Percentiles rank a stretch among this genome's conserved stretches.
Evolutionary conservation across 2,329 filamentous ascomycete genomes (phyloP).

Genomic region (Seiridium cupressi): DNA sequence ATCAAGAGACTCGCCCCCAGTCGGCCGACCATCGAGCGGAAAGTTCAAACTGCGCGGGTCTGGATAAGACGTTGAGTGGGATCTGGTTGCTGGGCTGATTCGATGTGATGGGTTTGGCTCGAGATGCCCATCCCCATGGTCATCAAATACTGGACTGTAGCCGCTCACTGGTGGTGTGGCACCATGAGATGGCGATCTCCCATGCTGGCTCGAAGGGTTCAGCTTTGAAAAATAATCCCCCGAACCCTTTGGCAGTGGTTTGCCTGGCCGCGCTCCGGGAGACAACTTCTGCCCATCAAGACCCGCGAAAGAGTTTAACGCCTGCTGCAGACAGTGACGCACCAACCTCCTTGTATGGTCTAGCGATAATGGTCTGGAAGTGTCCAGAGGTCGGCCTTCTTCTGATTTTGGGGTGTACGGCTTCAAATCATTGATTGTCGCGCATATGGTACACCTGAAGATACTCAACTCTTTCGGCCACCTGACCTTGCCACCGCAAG

Average conservation of each 20-base stretch:
- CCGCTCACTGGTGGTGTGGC: conserved; percentile 17
- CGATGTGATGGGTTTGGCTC: conserved; percentile 30
- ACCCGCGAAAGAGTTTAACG: conserved; percentile 29
- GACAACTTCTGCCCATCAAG: conserved; percentile 10
- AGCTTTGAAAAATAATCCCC: conserved; percentile 18
- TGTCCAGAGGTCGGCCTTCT: background rate
- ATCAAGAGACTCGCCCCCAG: conserved; percentile 22
- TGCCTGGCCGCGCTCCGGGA: conserved; percentile 9
- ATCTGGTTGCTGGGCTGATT: conserved; percentile 26
- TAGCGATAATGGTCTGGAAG: conserved; percentile 46
- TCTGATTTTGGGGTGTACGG: conserved; percentile 23
- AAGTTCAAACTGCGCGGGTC: conserved; percentile 27
- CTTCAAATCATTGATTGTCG: conserved; percentile 79
- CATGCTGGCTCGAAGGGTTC: conserved; percentile 15
- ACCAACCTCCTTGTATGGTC: conserved; percentile 56
- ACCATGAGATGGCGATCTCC: conserved; percentile 19
- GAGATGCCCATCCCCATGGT: conserved; percentile 31
- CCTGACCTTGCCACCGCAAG: conserved; percentile 75
- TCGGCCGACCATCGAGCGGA: conserved; percentile 11
- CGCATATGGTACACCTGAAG: conserved; percentile 81
- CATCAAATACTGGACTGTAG: conserved; percentile 32
- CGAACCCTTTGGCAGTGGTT: conserved; percentile 13
- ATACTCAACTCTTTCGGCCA: conserved; percentile 73
- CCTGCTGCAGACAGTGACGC: conserved; percentile 35
- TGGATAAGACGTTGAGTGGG: conserved; percentile 45